phyloP scores from a whole-genome alignment of 345 rosid species.

The Rhizophora mangle region DNA sequence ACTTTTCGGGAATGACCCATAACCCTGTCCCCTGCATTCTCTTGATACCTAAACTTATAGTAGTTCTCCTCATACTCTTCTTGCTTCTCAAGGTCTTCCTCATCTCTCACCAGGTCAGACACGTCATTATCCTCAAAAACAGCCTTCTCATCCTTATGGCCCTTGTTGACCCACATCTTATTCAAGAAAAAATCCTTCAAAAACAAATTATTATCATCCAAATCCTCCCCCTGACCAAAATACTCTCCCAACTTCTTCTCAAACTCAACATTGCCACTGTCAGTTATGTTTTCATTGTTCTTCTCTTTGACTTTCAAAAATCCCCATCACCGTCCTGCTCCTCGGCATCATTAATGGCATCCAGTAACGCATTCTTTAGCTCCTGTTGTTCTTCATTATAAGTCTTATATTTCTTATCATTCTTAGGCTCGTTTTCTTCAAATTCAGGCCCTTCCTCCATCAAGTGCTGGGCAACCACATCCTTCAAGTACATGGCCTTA shows the following conservation, averaged over 20 bases:
- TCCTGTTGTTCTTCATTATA: constrained; percentile 64
- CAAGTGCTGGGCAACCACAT: constrained; percentile 63
- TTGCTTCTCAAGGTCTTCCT: constrained; percentile 49
- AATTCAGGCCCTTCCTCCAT: constrained; percentile 70
- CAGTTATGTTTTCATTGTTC: constrained; percentile 21
- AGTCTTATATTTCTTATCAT: constrained; percentile 26
- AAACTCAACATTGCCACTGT: constrained; percentile 29
- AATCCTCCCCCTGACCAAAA: constrained; percentile 46
- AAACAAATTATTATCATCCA: constrained; percentile 52
- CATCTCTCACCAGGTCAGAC: constrained; percentile 51
- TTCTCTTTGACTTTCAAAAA: constrained; percentile 45
- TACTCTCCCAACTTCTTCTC: constrained; percentile 55
- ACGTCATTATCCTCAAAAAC: constrained; percentile 42
- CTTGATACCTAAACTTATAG: constrained; percentile 57
- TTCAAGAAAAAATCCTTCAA: constrained; percentile 66
- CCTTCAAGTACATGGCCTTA: constrained; percentile 53
- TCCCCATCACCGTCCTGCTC: constrained; percentile 37
- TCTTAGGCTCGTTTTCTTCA: constrained; percentile 29
- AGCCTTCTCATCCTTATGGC: constrained; percentile 16
- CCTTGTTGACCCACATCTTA: constrained; percentile 70
- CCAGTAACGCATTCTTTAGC: constrained; percentile 45
- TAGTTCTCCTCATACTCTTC: constrained; percentile 54
- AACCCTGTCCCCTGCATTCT: constrained; percentile 58
- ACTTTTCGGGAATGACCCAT: constrained; percentile 70
- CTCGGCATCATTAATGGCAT: constrained; percentile 38